Conservation (phyloP, 257 asterid species). For the Jacaranda mimosifolia region DNA sequence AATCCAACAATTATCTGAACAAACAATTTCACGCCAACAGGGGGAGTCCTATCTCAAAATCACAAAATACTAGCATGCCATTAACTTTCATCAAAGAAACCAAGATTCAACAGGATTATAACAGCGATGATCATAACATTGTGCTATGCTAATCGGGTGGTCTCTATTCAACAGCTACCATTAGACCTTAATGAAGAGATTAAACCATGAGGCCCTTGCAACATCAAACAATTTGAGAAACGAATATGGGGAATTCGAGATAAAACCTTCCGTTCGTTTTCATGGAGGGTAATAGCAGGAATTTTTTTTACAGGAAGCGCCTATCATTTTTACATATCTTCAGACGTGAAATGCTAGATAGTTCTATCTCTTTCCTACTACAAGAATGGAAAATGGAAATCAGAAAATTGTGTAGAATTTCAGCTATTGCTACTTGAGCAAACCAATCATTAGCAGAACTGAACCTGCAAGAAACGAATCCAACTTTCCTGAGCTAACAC, state of each 20-base stretch:
- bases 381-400: neutral
- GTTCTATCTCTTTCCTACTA: slow-evolving; percentile 15
- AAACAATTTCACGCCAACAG: neutral
- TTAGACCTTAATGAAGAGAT: neutral
- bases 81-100: neutral
- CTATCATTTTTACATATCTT: slow-evolving; percentile 10
- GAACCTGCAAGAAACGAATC: neutral
- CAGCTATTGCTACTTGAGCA: slow-evolving; percentile 9
- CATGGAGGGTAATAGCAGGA: slow-evolving; percentile 2
- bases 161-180: neutral
- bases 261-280: neutral
- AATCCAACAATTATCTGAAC: neutral
- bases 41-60: neutral
- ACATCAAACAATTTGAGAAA: neutral
- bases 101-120: neutral
- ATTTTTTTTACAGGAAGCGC: slow-evolving; percentile 11
- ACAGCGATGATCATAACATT: neutral
- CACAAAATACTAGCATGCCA: neutral
- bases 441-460: neutral
- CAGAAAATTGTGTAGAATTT: slow-evolving; percentile 18
- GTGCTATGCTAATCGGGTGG: neutral
- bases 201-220: neutral
- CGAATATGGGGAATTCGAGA: neutral
- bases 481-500: neutral
- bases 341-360: neutral